Evolutionary conservation across 768 basidiomycete species (phyloP), one percentile per base, ranked within the genome.

Genomic region (Coprinellus aureogranulatus): DNA sequence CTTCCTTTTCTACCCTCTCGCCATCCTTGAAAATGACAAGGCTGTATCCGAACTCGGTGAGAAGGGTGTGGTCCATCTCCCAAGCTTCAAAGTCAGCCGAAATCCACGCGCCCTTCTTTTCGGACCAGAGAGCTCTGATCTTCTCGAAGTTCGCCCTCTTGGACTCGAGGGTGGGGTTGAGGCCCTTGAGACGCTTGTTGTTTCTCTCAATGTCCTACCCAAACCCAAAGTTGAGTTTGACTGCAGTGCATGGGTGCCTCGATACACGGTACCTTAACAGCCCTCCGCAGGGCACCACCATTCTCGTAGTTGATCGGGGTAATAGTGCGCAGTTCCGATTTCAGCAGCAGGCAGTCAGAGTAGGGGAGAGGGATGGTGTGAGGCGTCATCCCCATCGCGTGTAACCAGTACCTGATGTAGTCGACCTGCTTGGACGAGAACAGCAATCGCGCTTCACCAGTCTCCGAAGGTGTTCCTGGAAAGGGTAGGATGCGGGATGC

Each of bases 1-100:
- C 85, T 42, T 34, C 14, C 34, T 84, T 78, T 37, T 74, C 72
- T 40, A 83, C 64, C 65, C 75, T 76, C 41, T 74, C 42, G 3
- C 78, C 84, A 25, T 79, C 73, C 49, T 81, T 73, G 84, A 86
- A 91, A 9, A 72, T 75, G 28, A 86, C 62, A 9, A 75, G 65
- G 62, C 84, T 83, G 80, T 84, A 93, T n/a, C 93, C 93, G 62
- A 91, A 88, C 67, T 95, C 93, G 25, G 89, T 92, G 60, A 93
- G 75, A 22, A 86, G 60, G 1, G 73, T 81, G 64, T 91, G 88
- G 42, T 91, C 89, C 41, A 70, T 70, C 66, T 94, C 92, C 90
- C 90, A 94, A 18, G 81, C 83, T 70, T 94, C 92, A 60, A 94
- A 87, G 68, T 94, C 92, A 51, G 93, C 70, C 16, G 90, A 83